These are phyloP conservation scores for Cardamine occulta DNA, from an alignment of 345 rosid species.

Conservation along the genomic window DNA sequence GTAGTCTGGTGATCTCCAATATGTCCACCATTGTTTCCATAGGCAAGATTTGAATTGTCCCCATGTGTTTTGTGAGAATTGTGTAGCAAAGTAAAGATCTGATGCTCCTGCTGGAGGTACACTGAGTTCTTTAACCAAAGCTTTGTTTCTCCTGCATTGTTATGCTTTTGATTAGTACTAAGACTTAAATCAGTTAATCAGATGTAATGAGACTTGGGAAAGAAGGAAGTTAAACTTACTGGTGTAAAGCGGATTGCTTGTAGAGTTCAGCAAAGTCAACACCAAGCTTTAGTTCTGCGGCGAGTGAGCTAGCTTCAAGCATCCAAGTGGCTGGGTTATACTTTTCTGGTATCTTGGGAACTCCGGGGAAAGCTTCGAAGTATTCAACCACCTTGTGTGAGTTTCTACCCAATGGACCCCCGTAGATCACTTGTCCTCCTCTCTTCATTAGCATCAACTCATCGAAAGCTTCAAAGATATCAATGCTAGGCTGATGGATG, in stretches of 20 bases:
- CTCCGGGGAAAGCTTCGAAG: conserved; percentile 71
- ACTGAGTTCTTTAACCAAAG: conserved; percentile 54
- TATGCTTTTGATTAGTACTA: conserved; percentile 9
- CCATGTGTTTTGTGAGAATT: conserved; percentile 56
- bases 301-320: conserved; percentile 81
- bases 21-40: conserved; percentile 76
- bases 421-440: conserved; percentile 80
- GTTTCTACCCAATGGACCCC: conserved; percentile 66
- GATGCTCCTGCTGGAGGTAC: conserved; percentile 52
- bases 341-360: conserved; percentile 65
- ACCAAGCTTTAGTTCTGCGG: conserved; percentile 66
- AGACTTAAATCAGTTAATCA: background rate
- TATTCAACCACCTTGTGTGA: conserved; percentile 72
- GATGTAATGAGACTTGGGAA: background rate
- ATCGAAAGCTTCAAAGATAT: conserved; percentile 85
- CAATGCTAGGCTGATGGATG: conserved; percentile 45
- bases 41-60: conserved; percentile 67
- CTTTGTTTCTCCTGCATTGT: conserved; percentile 58
- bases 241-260: conserved; percentile 56
- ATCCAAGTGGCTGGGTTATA: conserved; percentile 89
- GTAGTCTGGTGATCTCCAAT: conserved; percentile 75
- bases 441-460: conserved; percentile 82
- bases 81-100: conserved; percentile 56
- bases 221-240: conserved; percentile 48
- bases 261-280: conserved; percentile 72